These are phyloP conservation scores for Oryza officinalis DNA, from an alignment of 176 grass and related monocot species.

Conservation along the genomic window DNA sequence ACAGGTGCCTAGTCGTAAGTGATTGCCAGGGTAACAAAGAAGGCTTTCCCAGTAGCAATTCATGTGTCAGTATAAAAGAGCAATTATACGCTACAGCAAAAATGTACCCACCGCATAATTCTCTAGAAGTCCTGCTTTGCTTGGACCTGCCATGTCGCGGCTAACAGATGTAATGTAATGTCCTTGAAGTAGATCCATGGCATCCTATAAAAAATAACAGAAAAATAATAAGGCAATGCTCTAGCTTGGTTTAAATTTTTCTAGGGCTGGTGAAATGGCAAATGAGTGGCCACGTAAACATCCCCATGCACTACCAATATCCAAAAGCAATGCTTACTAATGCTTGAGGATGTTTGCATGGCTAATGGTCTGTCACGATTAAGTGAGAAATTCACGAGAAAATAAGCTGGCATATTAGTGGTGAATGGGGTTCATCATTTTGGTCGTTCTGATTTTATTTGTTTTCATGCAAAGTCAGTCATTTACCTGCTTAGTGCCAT, in stretches of 20 bases:
- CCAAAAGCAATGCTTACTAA: not conserved
- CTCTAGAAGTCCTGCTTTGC: slow-evolving; percentile 72
- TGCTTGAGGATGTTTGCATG: not conserved
- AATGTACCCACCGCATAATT: slow-evolving; percentile 77
- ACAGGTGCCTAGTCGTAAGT: slow-evolving; percentile 13
- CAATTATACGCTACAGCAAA: slow-evolving; percentile 16
- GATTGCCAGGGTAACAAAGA: not conserved
- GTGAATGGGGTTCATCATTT: not conserved
- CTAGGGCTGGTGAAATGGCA: not conserved
- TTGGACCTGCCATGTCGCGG: slow-evolving; percentile 65
- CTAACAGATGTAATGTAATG: slow-evolving; percentile 80
- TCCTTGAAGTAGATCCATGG: slow-evolving; percentile 98
- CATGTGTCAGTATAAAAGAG: not conserved
- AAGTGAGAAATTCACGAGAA: not conserved
- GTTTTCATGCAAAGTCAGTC: slow-evolving; percentile 8
- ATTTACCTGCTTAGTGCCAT: slow-evolving; percentile 92
- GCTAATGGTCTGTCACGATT: not conserved
- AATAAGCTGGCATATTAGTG: not conserved
- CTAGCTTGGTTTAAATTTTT: not conserved
- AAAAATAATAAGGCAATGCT: slow-evolving; percentile 18
- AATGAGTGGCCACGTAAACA: not conserved
- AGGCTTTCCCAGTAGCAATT: slow-evolving; percentile 6
- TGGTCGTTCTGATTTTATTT: not conserved
- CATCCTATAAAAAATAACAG: slow-evolving; percentile 66
- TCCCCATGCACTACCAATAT: not conserved